Conservation (phyloP, 1,284 basidiomycete species). For the Ganoderma multipileum region DNA sequence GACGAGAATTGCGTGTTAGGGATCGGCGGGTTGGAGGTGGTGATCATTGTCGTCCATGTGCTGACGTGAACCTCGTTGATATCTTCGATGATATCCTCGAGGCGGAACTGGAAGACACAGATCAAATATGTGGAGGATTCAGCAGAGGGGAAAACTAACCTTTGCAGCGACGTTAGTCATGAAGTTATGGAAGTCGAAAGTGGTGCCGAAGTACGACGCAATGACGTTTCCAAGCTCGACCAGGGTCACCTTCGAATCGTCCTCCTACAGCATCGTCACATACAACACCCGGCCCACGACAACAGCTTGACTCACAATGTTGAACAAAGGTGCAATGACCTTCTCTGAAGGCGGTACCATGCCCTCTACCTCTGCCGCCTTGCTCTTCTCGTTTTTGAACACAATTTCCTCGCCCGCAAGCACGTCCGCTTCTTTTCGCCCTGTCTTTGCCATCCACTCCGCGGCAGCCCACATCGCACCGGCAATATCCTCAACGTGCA, state of each 20-base stretch:
- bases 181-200: slow-evolving; percentile 85
- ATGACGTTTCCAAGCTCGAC: slow-evolving; percentile 77
- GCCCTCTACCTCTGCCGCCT: slow-evolving; percentile 65
- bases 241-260: slow-evolving; percentile 82
- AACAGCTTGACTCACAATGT: slow-evolving; percentile 61
- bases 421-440: slow-evolving; percentile 66
- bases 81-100: slow-evolving; percentile 81
- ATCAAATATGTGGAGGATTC: neutral
- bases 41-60: slow-evolving; percentile 87
- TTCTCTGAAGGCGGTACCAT: slow-evolving; percentile 64
- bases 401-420: slow-evolving; percentile 71
- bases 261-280: slow-evolving; percentile 56
- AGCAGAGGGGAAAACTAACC: slow-evolving; percentile 44
- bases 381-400: slow-evolving; percentile 78
- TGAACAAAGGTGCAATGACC: slow-evolving; percentile 80
- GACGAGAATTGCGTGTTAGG: slow-evolving; percentile 80
- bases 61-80: slow-evolving; percentile 89
- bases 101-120: slow-evolving; percentile 48
- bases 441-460: slow-evolving; percentile 70
- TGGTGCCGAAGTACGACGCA: slow-evolving; percentile 81
- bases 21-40: slow-evolving; percentile 76
- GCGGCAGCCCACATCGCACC: slow-evolving; percentile 80
- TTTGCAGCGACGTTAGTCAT: slow-evolving; percentile 75
- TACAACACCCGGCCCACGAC: neutral
- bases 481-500: slow-evolving; percentile 82